Conservation (phyloP, 495 filamentous ascomycete species). For the Diplogelasinospora grovesii region DNA sequence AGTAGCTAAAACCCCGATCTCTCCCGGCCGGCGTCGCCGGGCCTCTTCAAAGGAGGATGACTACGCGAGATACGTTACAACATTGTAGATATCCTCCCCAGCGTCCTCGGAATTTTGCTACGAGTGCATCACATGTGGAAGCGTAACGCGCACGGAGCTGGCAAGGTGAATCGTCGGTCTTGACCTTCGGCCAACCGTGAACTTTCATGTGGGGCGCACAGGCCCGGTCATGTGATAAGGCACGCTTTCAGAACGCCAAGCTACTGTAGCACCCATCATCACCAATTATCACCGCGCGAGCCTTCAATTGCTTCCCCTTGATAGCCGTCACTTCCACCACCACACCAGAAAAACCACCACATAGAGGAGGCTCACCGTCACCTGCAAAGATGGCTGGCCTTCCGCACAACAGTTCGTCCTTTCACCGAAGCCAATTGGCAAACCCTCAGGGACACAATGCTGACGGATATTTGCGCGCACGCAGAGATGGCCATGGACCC, state of each 20-base stretch:
- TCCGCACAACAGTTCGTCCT: constrained; percentile 35
- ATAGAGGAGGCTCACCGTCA: constrained; percentile 6
- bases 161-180: no score
- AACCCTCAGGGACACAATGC: constrained; percentile 4
- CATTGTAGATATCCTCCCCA: no score
- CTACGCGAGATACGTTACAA: no score
- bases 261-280: neutral
- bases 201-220: neutral
- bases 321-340: neutral
- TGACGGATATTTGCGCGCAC: constrained; percentile 16
- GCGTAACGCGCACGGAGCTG: no score
- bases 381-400: constrained; percentile 18
- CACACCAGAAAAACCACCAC: constrained; percentile 6
- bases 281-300: no score
- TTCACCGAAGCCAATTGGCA: constrained; percentile 3
- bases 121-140: no score
- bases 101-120: no score
- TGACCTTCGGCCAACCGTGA: neutral
- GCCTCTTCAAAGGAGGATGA: no score
- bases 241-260: neutral
- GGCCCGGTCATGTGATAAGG: constrained; percentile 1
- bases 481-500: constrained; percentile 64
- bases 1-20: no score
- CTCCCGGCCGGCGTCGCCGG: no score
- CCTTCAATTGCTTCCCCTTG: no score